A percentile compares a stretch with the other conserved stretches of the same genome.
phyloP scores from a whole-genome alignment of 371 early-diverging fungal genomes.

The Batkoa obscura region DNA sequence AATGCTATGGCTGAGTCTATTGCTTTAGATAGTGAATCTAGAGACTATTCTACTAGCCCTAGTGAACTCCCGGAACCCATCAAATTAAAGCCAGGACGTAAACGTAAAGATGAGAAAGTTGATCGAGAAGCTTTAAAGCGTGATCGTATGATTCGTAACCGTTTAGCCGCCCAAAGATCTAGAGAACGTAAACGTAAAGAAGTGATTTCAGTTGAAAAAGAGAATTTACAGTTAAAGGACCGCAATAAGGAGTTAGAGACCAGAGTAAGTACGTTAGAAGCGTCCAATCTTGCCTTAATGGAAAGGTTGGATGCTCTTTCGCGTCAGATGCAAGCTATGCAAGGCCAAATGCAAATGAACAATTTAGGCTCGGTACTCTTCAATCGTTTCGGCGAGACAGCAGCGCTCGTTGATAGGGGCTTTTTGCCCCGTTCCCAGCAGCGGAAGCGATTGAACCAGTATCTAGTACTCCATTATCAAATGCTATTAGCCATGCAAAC shows the following conservation, averaged over 20 bases:
- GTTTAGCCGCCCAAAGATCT: slow-evolving; percentile 75
- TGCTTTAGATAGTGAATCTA: no score
- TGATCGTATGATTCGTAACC: slow-evolving; percentile 56
- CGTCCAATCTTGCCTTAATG: slow-evolving; percentile 27
- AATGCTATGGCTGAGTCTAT: no score
- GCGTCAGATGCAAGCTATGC: slow-evolving; percentile 26
- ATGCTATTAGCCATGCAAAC: no score
- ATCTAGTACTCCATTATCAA: no score
- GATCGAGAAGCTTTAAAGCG: slow-evolving; percentile 29
- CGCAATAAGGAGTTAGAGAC: slow-evolving; percentile 38
- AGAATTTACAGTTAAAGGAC: slow-evolving; percentile 34
- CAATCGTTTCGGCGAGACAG: slow-evolving; percentile 7
- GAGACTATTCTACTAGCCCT: no score
- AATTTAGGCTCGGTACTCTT: neutral
- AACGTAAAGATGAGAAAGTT: slow-evolving; percentile 18
- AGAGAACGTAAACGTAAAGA: slow-evolving; percentile 72
- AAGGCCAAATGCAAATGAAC: slow-evolving; percentile 15
- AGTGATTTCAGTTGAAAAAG: slow-evolving; percentile 44
- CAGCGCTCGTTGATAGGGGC: slow-evolving; percentile 5
- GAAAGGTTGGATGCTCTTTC: slow-evolving; percentile 33
- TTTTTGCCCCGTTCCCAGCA: slow-evolving; percentile 6
- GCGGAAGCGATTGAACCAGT: slow-evolving; percentile 8
- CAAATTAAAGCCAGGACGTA: slow-evolving; percentile 8
- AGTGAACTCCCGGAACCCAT: neutral
- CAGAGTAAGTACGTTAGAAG: slow-evolving; percentile 40